Conservation (phyloP, 2,329 filamentous ascomycete species). For the Penicillium sp. region DNA sequence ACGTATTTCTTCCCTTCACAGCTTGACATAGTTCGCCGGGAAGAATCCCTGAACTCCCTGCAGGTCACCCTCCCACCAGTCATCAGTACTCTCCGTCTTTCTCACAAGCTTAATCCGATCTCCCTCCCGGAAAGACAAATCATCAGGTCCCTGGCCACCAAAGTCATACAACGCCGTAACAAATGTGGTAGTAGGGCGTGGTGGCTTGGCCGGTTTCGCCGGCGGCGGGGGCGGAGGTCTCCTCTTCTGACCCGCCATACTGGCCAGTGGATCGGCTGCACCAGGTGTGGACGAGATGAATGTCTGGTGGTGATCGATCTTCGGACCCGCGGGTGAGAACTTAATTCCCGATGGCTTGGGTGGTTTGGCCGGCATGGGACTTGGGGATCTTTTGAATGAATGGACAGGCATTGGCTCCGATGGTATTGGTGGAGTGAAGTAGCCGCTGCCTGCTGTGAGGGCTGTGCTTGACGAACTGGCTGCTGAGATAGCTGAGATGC, state of each 20-base stretch:
- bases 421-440: constrained; percentile 9
- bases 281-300: constrained; percentile 40
- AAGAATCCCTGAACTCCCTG: constrained; percentile 69
- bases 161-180: constrained; percentile 77
- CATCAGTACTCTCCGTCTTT: constrained; percentile 76
- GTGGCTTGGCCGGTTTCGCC: constrained; percentile 41
- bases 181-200: constrained; percentile 53
- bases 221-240: constrained; percentile 76
- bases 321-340: constrained; percentile 36
- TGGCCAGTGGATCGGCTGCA: constrained; percentile 32
- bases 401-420: constrained; percentile 8
- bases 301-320: constrained; percentile 31
- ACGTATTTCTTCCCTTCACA: constrained; percentile 20
- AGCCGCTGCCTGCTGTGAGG: constrained; percentile 15
- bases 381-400: not conserved
- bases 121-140: constrained; percentile 73
- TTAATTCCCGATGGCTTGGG: constrained; percentile 8
- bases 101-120: constrained; percentile 76
- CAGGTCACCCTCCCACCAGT: constrained; percentile 86
- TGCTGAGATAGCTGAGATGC: constrained; percentile 1
- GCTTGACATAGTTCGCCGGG: constrained; percentile 76
- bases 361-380: not conserved
- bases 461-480: constrained; percentile 16
- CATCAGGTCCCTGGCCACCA: constrained; percentile 66
- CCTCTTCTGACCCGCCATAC: constrained; percentile 60